Conservation (phyloP, 139 green algal genomes). For the Chlorella sp. region DNA sequence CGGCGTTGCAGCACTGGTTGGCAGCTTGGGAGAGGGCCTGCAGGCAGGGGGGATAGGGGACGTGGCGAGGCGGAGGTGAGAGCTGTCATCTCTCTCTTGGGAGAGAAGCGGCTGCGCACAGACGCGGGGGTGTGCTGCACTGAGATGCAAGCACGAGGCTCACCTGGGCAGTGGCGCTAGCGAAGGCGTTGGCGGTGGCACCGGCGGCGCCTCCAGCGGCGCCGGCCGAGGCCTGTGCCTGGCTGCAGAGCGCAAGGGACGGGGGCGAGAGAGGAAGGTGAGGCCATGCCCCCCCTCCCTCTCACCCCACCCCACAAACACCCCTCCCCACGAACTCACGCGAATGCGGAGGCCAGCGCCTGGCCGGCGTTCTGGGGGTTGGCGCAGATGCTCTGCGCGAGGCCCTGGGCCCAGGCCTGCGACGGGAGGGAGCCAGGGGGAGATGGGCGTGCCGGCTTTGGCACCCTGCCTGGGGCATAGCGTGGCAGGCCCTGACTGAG, state of each 20-base stretch:
- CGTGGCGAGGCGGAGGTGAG: too few relatives aligned
- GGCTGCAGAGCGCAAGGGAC: neutral
- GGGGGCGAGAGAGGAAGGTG: neutral
- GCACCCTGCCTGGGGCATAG: too few relatives aligned
- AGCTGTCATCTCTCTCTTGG: too few relatives aligned
- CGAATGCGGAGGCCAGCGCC: neutral
- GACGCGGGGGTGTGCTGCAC: too few relatives aligned
- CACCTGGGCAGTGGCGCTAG: neutral
- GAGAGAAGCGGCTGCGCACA: too few relatives aligned
- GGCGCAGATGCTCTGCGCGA: neutral
- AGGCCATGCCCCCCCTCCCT: neutral
- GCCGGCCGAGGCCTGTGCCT: neutral
- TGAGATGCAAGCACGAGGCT: too few relatives aligned
- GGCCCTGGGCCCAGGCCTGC: neutral
- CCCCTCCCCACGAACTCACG: neutral
- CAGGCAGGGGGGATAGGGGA: too few relatives aligned
- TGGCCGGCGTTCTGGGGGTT: neutral
- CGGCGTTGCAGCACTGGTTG: neutral
- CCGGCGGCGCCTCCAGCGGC: too few relatives aligned
- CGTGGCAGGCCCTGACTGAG: too few relatives aligned
- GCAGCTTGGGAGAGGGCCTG: neutral
- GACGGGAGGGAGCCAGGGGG: too few relatives aligned
- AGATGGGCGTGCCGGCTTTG: too few relatives aligned
- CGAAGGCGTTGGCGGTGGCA: neutral
- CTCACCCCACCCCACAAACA: neutral